phyloP scores from a whole-genome alignment of 2,329 filamentous ascomycete species.

The Pseudogymnoascus sp. region DNA sequence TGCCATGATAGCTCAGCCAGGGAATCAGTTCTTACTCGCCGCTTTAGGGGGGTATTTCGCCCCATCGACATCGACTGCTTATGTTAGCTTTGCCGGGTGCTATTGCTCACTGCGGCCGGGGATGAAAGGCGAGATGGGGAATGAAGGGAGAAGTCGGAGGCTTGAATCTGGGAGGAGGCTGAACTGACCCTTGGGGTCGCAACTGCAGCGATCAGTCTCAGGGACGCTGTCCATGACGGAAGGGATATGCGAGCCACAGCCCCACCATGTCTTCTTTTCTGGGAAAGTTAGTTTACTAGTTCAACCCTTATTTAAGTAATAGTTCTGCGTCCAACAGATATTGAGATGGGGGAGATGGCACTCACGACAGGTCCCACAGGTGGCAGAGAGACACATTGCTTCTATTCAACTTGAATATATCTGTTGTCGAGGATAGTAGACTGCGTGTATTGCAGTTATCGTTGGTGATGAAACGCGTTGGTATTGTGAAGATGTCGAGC shows the following conservation, averaged over 20 bases:
- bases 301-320: conserved; percentile 2
- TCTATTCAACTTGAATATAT: conserved; percentile 8
- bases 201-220: conserved; percentile 45
- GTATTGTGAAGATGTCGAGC: neutral
- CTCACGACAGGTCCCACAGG: conserved; percentile 44
- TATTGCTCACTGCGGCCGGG: neutral
- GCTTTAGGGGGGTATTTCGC: conserved; percentile 48
- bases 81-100: conserved; percentile 28
- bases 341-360: conserved; percentile 15
- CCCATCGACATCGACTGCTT: conserved; percentile 42
- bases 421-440: neutral
- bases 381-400: conserved; percentile 45
- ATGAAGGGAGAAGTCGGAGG: neutral
- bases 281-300: conserved; percentile 3
- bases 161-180: neutral
- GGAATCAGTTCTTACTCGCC: conserved; percentile 19
- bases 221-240: conserved; percentile 46
- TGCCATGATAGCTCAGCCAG: conserved; percentile 10
- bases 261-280: conserved; percentile 48
- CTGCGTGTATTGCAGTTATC: neutral
- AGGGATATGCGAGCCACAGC: conserved; percentile 44
- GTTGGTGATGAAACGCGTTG: neutral
- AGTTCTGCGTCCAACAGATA: conserved; percentile 5
- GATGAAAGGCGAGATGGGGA: neutral
- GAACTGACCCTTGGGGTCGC: conserved; percentile 24